Percentiles rank a stretch among this genome's conserved stretches.
Evolutionary conservation across 768 basidiomycete genomes (phyloP).

Genomic region (Hygrophorus pudorinus): DNA sequence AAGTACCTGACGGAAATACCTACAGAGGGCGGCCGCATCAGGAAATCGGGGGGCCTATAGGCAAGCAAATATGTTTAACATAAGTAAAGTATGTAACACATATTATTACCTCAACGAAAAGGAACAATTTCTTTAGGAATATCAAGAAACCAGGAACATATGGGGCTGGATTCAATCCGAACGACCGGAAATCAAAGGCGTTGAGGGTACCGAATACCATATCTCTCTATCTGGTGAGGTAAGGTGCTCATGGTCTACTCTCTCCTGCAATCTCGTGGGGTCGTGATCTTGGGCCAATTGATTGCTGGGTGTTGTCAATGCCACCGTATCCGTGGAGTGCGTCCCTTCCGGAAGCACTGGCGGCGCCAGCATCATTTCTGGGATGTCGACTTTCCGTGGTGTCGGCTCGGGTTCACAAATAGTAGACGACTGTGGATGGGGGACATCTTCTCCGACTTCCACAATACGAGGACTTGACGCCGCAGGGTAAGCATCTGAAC

Average conservation of each 20-base stretch:
- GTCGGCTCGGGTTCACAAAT: too few species aligned
- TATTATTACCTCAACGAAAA: too few species aligned
- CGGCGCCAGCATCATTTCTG: constrained; percentile 7
- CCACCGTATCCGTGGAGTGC: background rate
- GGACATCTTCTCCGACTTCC: too few species aligned
- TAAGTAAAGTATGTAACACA: too few species aligned
- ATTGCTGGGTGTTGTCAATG: background rate
- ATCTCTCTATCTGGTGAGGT: background rate
- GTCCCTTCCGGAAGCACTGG: background rate
- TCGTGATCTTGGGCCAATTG: background rate
- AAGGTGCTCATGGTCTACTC: background rate
- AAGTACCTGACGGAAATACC: too few species aligned
- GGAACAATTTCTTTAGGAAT: too few species aligned
- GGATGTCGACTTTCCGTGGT: too few species aligned
- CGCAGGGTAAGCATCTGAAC: background rate
- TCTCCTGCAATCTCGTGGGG: background rate
- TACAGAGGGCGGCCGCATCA: too few species aligned
- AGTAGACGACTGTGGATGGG: too few species aligned
- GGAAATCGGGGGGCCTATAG: too few species aligned
- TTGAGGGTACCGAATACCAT: background rate
- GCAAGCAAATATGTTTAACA: background rate
- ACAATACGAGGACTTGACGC: constrained; percentile 2
- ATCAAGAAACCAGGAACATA: too few species aligned
- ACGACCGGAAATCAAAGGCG: background rate
- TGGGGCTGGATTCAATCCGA: too few species aligned